Conservation (phyloP, 257 asterid species). For the Striga asiatica region DNA sequence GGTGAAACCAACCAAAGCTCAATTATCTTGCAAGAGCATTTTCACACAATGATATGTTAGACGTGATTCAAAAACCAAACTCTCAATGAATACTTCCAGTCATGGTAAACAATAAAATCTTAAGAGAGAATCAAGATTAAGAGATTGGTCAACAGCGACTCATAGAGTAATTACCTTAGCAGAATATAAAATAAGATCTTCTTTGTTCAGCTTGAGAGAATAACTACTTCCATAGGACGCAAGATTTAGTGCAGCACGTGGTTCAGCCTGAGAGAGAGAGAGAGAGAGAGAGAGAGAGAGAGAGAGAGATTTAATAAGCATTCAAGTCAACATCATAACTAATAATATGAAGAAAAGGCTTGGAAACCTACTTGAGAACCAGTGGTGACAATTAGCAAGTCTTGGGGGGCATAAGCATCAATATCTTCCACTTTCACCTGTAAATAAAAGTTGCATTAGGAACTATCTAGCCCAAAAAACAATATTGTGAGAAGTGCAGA, state of each 20-base stretch:
- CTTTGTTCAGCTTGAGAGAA: conserved; percentile 79
- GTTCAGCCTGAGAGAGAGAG: conserved; percentile 77
- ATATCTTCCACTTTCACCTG: conserved; percentile 97
- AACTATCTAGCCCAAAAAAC: not conserved
- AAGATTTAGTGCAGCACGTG: conserved; percentile 99
- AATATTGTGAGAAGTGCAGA: conserved; percentile 7
- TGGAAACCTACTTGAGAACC: conserved; percentile 87
- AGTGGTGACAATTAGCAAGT: conserved; percentile 92
- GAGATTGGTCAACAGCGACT: not conserved
- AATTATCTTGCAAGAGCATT: conserved; percentile 12
- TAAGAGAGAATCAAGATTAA: not conserved
- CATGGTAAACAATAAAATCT: not conserved
- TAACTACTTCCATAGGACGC: conserved; percentile 96
- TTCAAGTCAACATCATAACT: conserved; percentile 15
- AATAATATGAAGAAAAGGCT: conserved; percentile 16
- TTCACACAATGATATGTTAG: not conserved
- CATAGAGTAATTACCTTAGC: conserved; percentile 64
- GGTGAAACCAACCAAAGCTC: conserved; percentile 9
- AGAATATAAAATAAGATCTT: conserved; percentile 83
- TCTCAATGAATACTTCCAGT: not conserved
- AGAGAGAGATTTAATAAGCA: too few species aligned
- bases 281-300: not conserved
- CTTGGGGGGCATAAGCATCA: conserved; percentile 92
- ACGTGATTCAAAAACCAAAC: not conserved
- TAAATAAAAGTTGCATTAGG: conserved; percentile 19